Conservation (phyloP, 1,284 basidiomycete species). For the Kwoniella shivajii region DNA sequence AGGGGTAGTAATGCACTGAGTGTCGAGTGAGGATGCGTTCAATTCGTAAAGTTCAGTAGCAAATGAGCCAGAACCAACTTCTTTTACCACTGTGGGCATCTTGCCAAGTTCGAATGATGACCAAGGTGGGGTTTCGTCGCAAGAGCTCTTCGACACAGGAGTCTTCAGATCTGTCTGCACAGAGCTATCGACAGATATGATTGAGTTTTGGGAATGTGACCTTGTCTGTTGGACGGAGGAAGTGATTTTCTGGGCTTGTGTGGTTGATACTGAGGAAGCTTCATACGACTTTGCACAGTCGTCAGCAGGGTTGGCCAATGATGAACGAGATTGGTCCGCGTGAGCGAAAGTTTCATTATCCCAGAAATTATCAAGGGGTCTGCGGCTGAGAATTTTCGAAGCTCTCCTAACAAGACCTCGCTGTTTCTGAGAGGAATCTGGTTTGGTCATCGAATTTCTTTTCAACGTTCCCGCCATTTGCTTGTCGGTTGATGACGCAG, state of each 20-base stretch:
- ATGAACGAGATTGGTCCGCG: too few relatives aligned
- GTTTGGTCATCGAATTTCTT: background rate
- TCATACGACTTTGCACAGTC: too few relatives aligned
- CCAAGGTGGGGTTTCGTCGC: background rate
- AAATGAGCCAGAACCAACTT: conserved; percentile 6
- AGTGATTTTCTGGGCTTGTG: background rate
- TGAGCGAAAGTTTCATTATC: too few relatives aligned
- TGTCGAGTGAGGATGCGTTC: background rate
- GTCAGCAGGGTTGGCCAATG: too few relatives aligned
- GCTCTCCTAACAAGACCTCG: conserved; percentile 6
- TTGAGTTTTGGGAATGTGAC: background rate
- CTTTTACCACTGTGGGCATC: background rate
- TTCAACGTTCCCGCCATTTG: background rate
- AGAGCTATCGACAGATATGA: background rate
- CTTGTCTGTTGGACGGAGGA: background rate
- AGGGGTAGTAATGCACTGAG: background rate
- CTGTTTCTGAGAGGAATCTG: background rate
- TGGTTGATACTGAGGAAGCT: background rate
- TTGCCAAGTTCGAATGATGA: background rate
- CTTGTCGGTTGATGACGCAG: background rate
- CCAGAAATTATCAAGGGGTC: conserved; percentile 4
- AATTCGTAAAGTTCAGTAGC: conserved; percentile 19
- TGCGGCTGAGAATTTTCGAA: conserved; percentile 6
- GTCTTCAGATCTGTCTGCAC: background rate
- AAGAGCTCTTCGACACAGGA: background rate